phyloP scores from a whole-genome alignment of 306 rosid species.

The Carpinus fangiana region DNA sequence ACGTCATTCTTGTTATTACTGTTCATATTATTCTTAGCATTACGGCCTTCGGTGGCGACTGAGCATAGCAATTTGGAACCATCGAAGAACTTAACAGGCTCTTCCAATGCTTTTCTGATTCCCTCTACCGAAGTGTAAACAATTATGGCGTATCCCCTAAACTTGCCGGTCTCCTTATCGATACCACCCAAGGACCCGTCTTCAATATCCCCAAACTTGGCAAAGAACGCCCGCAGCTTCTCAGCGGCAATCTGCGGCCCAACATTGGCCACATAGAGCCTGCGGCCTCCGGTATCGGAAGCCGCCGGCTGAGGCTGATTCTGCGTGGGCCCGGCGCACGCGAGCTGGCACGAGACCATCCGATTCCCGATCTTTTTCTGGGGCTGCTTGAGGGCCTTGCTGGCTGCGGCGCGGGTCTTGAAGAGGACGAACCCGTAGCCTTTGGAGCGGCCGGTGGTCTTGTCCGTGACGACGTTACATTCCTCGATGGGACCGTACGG shows the following conservation, averaged over 20 bases:
- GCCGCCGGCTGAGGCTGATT: background rate
- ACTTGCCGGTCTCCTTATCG: background rate
- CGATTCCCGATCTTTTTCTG: background rate
- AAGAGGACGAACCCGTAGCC: conserved; percentile 42
- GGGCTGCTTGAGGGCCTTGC: conserved; percentile 1
- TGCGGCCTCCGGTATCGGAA: background rate
- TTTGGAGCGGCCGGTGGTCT: conserved; percentile 37
- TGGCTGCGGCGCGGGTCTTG: background rate
- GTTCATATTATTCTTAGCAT: background rate
- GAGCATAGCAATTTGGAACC: conserved; percentile 1
- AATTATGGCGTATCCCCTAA: background rate
- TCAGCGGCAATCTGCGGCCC: background rate
- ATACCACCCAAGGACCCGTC: background rate
- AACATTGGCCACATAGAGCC: background rate
- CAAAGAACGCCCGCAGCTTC: background rate
- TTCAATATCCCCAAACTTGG: background rate
- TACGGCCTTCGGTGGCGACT: conserved; percentile 4
- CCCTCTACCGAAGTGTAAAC: background rate
- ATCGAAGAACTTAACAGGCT: background rate
- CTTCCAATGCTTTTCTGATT: background rate
- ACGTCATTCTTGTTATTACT: background rate
- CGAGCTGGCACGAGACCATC: background rate
- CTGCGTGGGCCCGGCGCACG: background rate
- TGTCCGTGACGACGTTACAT: conserved; percentile 32
- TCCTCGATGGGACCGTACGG: background rate